These are phyloP conservation scores for Yueomyces sinensis DNA, from an alignment of 805 yeast genomes.

Conservation along the genomic window DNA sequence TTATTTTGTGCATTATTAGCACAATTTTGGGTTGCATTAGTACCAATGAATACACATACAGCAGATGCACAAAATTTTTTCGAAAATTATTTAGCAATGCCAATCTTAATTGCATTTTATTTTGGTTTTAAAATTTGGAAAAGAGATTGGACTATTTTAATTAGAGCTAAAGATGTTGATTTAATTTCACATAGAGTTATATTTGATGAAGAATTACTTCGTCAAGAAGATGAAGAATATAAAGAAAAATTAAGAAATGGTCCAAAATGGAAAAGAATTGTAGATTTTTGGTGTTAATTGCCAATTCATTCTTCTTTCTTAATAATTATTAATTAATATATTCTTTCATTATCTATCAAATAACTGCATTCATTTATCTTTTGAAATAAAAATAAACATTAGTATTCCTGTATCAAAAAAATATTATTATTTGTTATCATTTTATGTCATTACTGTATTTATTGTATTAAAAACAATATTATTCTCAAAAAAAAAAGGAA, in stretches of 20 bases:
- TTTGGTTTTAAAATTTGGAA: slow-evolving; percentile 34
- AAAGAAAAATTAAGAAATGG: slow-evolving; percentile 16
- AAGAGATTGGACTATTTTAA: slow-evolving; percentile 28
- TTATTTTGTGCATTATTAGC: slow-evolving; percentile 40
- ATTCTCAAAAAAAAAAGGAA: too few species aligned
- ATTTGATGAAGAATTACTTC: slow-evolving; percentile 23
- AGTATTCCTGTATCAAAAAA: too few species aligned
- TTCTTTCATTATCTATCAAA: too few species aligned
- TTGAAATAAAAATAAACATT: too few species aligned
- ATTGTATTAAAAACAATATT: too few species aligned
- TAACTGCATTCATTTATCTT: too few species aligned
- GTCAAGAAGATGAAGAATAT: slow-evolving; percentile 23
- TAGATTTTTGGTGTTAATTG: slow-evolving; percentile 23
- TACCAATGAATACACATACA: slow-evolving; percentile 29
- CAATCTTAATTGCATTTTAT: slow-evolving; percentile 32
- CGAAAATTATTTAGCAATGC: slow-evolving; percentile 34
- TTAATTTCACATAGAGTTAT: slow-evolving; percentile 18
- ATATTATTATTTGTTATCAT: too few species aligned
- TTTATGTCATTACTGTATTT: too few species aligned
- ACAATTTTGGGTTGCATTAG: slow-evolving; percentile 56
- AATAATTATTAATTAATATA: too few species aligned
- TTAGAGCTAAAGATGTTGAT: slow-evolving; percentile 21
- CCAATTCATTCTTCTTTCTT: too few species aligned
- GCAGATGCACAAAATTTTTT: slow-evolving; percentile 32
- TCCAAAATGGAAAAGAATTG: slow-evolving; percentile 14